Conservation (phyloP, 2,329 filamentous ascomycete species). For the Nemania serpens region DNA sequence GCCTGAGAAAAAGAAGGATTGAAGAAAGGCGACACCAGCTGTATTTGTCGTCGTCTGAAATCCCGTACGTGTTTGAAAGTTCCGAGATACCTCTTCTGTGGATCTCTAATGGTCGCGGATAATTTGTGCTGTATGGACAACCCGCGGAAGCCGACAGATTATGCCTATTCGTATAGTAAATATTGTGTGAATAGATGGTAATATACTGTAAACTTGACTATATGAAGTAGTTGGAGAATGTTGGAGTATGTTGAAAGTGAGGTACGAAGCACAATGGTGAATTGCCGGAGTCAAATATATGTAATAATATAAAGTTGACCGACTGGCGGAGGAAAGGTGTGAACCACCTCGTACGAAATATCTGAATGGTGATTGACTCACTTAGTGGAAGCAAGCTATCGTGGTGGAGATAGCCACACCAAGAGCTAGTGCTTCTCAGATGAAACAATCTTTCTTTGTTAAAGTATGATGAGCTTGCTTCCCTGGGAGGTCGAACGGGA, state of each 20-base stretch:
- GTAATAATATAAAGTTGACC: constrained; percentile 34
- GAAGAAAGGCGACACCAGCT: too few species aligned
- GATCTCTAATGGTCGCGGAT: too few species aligned
- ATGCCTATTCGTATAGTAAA: too few species aligned
- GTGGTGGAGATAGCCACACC: constrained; percentile 35
- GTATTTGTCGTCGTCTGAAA: too few species aligned
- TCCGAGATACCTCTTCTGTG: too few species aligned
- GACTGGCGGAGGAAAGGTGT: constrained; percentile 20
- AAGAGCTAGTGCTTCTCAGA: constrained; percentile 35
- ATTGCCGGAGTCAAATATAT: constrained; percentile 33
- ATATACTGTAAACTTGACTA: not conserved
- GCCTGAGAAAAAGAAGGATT: too few species aligned
- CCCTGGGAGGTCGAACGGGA: constrained; percentile 32
- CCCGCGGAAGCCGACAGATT: too few species aligned
- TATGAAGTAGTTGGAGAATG: not conserved
- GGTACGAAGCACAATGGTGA: not conserved
- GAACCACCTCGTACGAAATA: constrained; percentile 32
- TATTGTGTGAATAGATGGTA: not conserved
- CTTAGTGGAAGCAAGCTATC: constrained; percentile 22
- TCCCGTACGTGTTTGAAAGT: too few species aligned
- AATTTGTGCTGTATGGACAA: too few species aligned
- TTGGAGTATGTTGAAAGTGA: not conserved
- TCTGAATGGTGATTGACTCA: constrained; percentile 27
- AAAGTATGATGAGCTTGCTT: constrained; percentile 37
- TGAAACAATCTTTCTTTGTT: constrained; percentile 42